phyloP scores from a whole-genome alignment of 768 basidiomycete species.

The Trametes cinnabarina region DNA sequence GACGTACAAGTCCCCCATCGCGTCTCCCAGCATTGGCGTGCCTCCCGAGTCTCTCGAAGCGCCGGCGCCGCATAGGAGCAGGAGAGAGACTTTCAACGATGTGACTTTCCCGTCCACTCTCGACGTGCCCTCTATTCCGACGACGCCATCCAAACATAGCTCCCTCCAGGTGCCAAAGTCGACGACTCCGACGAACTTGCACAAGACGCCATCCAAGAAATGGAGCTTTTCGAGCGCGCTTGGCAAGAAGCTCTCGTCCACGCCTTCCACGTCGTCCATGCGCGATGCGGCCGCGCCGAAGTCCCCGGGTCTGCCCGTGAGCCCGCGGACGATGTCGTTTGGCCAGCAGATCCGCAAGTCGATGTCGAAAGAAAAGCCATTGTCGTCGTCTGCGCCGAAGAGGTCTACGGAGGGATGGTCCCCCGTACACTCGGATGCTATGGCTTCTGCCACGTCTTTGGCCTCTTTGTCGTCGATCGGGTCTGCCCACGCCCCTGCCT shows the following conservation, averaged over 20 bases:
- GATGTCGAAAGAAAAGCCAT: slow-evolving; percentile 60
- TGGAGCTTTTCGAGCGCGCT: slow-evolving; percentile 92
- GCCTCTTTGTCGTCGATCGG: slow-evolving; percentile 72
- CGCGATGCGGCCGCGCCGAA: slow-evolving; percentile 40
- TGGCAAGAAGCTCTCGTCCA: slow-evolving; percentile 69
- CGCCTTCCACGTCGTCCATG: slow-evolving; percentile 58
- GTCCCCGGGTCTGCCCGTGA: slow-evolving; percentile 57
- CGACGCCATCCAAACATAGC: slow-evolving; percentile 29
- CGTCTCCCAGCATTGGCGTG: slow-evolving; percentile 53
- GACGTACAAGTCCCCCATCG: slow-evolving; percentile 70
- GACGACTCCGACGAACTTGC: slow-evolving; percentile 29
- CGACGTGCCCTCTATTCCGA: slow-evolving; percentile 47
- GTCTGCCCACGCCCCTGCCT: slow-evolving; percentile 51
- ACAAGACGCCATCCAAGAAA: slow-evolving; percentile 90
- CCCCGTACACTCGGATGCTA: slow-evolving; percentile 67
- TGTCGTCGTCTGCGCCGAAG: slow-evolving; percentile 45
- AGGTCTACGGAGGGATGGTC: slow-evolving; percentile 52
- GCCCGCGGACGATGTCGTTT: slow-evolving; percentile 66
- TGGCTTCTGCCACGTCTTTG: slow-evolving; percentile 75
- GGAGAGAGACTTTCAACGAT: slow-evolving; percentile 43
- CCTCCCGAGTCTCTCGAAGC: slow-evolving; percentile 45
- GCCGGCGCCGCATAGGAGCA: slow-evolving; percentile 32
- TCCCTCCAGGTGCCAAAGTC: slow-evolving; percentile 27
- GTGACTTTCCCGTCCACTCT: slow-evolving; percentile 48
- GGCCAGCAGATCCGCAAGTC: slow-evolving; percentile 69